A percentile compares a stretch with the other conserved stretches of the same genome.
These are phyloP conservation scores for Aurantiochytrium sp. DNA, from an alignment of 108 stramenopile species.

Conservation along the genomic window DNA sequence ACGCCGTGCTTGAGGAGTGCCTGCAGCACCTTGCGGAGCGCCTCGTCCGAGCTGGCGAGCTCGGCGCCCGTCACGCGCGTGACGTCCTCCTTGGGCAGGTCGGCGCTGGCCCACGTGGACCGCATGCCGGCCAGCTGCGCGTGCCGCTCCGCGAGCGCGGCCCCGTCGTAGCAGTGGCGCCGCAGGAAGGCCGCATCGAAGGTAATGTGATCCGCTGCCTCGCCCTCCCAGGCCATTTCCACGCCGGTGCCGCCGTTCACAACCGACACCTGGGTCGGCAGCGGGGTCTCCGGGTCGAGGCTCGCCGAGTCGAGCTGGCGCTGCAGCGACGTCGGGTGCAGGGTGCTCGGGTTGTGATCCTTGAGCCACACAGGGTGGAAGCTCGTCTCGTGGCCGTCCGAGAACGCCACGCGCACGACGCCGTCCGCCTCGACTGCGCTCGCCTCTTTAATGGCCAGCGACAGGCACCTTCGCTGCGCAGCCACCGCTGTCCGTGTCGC, in stretches of 20 bases:
- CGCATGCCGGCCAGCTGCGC: neutral
- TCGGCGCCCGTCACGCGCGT: neutral
- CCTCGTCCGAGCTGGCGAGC: neutral
- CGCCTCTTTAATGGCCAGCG: neutral
- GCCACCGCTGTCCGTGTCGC: too few relatives aligned
- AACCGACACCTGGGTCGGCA: neutral
- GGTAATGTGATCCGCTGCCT: neutral
- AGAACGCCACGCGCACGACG: neutral
- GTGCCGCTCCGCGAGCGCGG: neutral
- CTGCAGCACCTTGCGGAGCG: neutral
- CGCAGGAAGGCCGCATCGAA: neutral
- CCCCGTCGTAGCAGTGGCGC: constrained; percentile 5
- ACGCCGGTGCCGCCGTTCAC: neutral
- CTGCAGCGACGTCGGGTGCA: constrained; percentile 5
- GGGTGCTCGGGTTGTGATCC: neutral
- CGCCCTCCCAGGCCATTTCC: neutral
- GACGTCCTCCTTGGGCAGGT: neutral
- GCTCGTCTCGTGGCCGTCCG: constrained; percentile 15
- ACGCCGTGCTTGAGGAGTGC: neutral
- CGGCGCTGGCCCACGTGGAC: neutral
- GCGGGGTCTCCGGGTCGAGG: neutral
- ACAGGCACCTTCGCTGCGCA: neutral
- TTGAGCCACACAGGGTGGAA: constrained; percentile 18
- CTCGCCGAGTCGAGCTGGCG: neutral
- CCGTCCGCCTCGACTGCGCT: neutral